Conservation (phyloP, 306 rosid species). For the Vigna mungo region DNA sequence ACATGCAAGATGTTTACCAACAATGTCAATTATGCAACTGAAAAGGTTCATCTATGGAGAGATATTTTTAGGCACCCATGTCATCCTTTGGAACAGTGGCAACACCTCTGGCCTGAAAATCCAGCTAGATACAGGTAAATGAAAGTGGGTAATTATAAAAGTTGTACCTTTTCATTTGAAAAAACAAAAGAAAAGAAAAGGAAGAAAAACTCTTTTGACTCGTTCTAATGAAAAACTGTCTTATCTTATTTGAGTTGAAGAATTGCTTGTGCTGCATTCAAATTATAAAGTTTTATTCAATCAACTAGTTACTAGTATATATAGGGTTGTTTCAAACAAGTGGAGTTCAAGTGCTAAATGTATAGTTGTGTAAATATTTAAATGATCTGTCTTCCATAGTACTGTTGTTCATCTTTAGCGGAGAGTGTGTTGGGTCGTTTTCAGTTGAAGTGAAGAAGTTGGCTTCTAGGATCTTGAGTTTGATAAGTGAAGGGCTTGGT, state of each 20-base stretch:
- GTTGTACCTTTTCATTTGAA: background rate
- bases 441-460: slow-evolving; percentile 42
- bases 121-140: slow-evolving; percentile 40
- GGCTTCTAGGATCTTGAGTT: slow-evolving; percentile 39
- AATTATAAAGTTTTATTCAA: background rate
- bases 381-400: no score
- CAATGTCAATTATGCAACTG: slow-evolving; percentile 28
- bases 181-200: background rate
- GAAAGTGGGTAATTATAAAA: background rate
- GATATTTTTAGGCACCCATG: no score
- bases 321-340: no score
- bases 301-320: no score
- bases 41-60: no score
- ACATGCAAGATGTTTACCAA: slow-evolving; percentile 41
- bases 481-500: slow-evolving; percentile 46
- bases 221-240: no score
- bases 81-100: slow-evolving; percentile 47
- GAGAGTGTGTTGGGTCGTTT: slow-evolving; percentile 39
- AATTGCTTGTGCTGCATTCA: background rate
- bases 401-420: background rate
- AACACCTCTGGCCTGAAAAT: slow-evolving; percentile 46
- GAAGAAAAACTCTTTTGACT: background rate
- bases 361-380: no score
- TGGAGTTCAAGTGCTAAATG: no score
- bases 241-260: background rate